Conservation (phyloP, 495 filamentous ascomycete genomes). For the Jackrogersella minutella region DNA sequence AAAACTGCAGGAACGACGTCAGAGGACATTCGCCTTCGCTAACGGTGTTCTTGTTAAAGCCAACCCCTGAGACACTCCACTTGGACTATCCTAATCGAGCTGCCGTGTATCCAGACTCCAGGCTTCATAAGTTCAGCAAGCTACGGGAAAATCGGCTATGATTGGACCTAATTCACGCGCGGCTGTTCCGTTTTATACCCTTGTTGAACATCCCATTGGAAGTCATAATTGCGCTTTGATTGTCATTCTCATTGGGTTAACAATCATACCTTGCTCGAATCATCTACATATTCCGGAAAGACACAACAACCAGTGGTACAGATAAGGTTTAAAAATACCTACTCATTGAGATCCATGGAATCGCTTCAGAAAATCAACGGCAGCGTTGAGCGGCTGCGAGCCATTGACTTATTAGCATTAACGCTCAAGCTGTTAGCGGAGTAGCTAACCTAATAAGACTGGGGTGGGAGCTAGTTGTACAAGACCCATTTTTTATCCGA, state of each 20-base stretch:
- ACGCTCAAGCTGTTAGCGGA: constrained; percentile 15
- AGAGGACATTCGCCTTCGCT: constrained; percentile 28
- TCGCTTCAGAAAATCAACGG: background rate
- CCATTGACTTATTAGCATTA: background rate
- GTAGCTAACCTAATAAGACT: constrained; percentile 18
- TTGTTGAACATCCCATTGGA: background rate
- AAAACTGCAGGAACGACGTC: constrained; percentile 33
- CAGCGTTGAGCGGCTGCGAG: background rate
- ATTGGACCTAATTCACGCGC: constrained; percentile 41
- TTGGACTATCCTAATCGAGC: constrained; percentile 11
- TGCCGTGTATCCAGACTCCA: background rate
- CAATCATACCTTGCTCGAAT: background rate
- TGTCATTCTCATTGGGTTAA: no score
- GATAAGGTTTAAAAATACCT: background rate
- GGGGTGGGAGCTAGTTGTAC: no score
- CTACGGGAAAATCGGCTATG: constrained; percentile 6
- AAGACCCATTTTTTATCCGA: constrained; percentile 11
- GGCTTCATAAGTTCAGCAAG: constrained; percentile 27
- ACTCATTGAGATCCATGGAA: no score
- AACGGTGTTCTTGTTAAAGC: constrained; percentile 13
- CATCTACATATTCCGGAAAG: background rate
- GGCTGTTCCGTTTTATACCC: constrained; percentile 19
- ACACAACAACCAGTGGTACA: constrained; percentile 4
- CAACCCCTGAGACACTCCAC: constrained; percentile 31
- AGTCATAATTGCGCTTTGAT: no score